Evolutionary conservation across 495 filamentous ascomycete genomes (phyloP), one percentile per base, ranked within the genome.

Genomic region (Elasticomyces elasticus): DNA sequence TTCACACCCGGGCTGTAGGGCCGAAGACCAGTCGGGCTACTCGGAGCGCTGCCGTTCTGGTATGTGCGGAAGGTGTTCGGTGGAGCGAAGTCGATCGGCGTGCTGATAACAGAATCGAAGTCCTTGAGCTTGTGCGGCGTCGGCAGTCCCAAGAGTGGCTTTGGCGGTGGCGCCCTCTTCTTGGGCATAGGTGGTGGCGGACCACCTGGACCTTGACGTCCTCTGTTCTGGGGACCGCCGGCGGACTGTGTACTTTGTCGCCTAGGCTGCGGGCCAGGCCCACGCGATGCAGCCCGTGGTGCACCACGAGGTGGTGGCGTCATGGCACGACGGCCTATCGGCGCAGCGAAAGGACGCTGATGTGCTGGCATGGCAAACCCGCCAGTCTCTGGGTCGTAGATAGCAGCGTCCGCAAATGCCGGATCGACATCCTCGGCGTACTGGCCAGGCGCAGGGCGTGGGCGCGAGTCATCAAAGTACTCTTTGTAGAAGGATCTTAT

Each of bases 401-500:
- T 66, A 37, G 77, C 72, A 28, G 71, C 75, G 49, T 83, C 78
- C n/a, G 83, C 76, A 63, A 83, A 85, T 44, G 79, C 76, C 15
- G 77, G 60, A 44, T 82, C 80, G 61, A 83, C 83, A 60, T 87
- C 84, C 59, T 87, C 81, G 52, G 84, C 83, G 63, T 88, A 85
- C 60, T 75, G 69, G 12, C 61, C 67, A 28, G 74, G 70, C 13
- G 70, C 71, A 25, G 74, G 74, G 27, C 71, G 74, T 0, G 74
- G 74, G 65, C 84, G 86, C 19, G 78, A 82, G 23, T 95, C 90
- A 50, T 98, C 92, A 56, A 98, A 98, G 69, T 97, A 97, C 68
- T 97, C 92, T 67, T 95, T 95, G 72, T 98, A 98, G 72, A 98
- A 98, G 23, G 94, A 97, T 60, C 92, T 81, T 59, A 98, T 97